Base-by-base conservation (phyloP, 2,329 filamentous ascomycete species). In the Orbilia oligospora region DNA sequence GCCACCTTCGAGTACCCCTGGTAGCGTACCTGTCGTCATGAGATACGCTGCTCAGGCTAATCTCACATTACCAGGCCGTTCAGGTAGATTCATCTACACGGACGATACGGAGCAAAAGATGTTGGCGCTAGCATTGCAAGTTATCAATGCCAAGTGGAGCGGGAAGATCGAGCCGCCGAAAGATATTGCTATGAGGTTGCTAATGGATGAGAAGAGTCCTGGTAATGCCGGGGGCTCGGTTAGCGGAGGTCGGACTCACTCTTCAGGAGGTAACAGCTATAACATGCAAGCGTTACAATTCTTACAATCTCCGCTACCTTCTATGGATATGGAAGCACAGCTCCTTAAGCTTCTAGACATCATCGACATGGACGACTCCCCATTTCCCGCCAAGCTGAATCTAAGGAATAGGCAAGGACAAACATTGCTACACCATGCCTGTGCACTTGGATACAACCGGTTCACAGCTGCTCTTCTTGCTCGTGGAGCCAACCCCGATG, bases 351-450 rank as follows among this genome's bases (percentile, higher is more conserved):
- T 92, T 73, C 86, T 96, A n/a, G 92, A 95, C 81, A 87, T 93
- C 53, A 91, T 94, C 82, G 92, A 95, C 83, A 86, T 93, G 27
- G 91, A 93, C 83, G 91, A 94, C 81, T 93, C 89, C 82, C 88
- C 90, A 3, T 88, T 91, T 79, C 87, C 88, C 81, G 89, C 91
- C 14, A 88, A 88, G 27, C 89, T 92, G 79, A 92, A 96, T 82
- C 85, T 91, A 64, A 88, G 88, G 72, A 85, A 86, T 81, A 85
- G 88, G 0, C 92, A 90, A 12, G 93, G 93, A 0, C 92, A 95
- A 82, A 93, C 92, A 0, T 91, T 97, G 88, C 88, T 97, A 79
- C 93, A 96, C 82, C 86, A 94, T 79, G 92, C 92, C 1, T 92
- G 90, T 81, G 91, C 91, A 8, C 85, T 94, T 12, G 93, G 93